A percentile compares a stretch with the other conserved stretches of the same genome.
These are phyloP conservation scores for Buddleja alternifolia DNA, from an alignment of 257 asterid species.

Conservation along the genomic window DNA sequence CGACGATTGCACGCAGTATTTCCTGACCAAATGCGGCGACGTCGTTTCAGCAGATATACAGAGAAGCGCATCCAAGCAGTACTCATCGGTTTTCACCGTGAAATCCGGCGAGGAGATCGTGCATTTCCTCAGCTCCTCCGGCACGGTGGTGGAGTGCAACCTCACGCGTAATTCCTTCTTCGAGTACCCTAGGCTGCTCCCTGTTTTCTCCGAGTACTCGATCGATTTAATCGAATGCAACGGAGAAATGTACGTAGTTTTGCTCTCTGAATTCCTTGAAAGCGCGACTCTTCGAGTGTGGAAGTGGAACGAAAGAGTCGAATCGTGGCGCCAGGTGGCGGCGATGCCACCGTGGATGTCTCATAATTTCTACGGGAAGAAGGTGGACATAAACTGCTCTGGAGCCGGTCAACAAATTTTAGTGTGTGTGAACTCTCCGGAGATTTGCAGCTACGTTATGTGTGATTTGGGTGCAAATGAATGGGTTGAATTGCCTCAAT, in stretches of 20 bases:
- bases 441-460: constrained; percentile 55
- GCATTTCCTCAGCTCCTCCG: constrained; percentile 67
- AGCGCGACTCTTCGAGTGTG: constrained; percentile 72
- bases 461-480: constrained; percentile 61
- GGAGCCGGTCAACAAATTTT: constrained; percentile 54
- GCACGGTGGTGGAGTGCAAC: constrained; percentile 68
- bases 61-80: constrained; percentile 76
- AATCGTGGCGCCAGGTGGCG: constrained; percentile 64
- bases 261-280: constrained; percentile 75
- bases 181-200: constrained; percentile 79
- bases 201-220: constrained; percentile 69
- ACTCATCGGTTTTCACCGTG: constrained; percentile 53
- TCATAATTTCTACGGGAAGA: constrained; percentile 64
- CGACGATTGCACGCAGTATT: constrained; percentile 52
- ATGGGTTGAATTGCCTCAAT: constrained; percentile 70
- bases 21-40: constrained; percentile 79
- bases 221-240: constrained; percentile 71
- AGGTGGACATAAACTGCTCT: constrained; percentile 75
- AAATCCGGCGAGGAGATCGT: constrained; percentile 47
- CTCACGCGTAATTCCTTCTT: constrained; percentile 38
- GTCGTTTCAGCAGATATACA: constrained; percentile 69
- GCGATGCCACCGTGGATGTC: constrained; percentile 81
- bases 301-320: constrained; percentile 52
- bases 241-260: constrained; percentile 58
- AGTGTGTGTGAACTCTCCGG: constrained; percentile 61